A percentile compares a stretch with the other conserved stretches of the same genome.
phyloP scores from a whole-genome alignment of 306 rosid species.

The Crataegus laevigata region DNA sequence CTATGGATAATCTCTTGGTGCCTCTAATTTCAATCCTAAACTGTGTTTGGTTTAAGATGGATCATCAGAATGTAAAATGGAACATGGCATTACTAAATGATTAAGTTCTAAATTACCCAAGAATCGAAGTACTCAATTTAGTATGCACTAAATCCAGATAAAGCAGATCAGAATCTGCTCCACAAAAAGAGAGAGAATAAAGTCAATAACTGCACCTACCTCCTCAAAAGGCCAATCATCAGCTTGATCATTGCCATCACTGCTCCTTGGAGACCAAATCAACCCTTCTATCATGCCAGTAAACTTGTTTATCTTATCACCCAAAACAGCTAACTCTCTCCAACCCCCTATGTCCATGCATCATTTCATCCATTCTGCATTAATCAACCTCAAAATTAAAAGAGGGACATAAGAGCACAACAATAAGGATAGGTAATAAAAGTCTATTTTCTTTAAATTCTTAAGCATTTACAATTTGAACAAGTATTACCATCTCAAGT shows the following conservation, averaged over 20 bases:
- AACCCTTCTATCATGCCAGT: constrained; percentile 96
- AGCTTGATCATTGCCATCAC: constrained; percentile 43
- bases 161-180: constrained; percentile 3
- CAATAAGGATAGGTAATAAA: background rate
- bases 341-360: constrained; percentile 99
- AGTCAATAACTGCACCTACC: constrained; percentile 38
- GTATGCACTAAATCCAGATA: background rate
- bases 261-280: constrained; percentile 87
- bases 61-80: background rate
- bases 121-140: background rate
- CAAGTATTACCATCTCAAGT: background rate
- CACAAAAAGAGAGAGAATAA: background rate
- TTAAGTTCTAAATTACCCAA: background rate
- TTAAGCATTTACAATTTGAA: background rate
- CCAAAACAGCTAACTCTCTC: constrained; percentile 89
- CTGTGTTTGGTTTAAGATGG: background rate
- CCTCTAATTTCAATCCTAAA: too few species aligned
- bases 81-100: background rate
- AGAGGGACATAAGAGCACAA: too few species aligned
- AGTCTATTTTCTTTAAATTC: background rate
- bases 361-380: constrained; percentile 98
- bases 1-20: background rate
- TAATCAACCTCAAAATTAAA: too few species aligned
- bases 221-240: constrained; percentile 93
- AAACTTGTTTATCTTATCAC: constrained; percentile 85